These are phyloP conservation scores for Rhododendron ferrugineum DNA, from an alignment of 148 eudicot species.

Conservation along the genomic window DNA sequence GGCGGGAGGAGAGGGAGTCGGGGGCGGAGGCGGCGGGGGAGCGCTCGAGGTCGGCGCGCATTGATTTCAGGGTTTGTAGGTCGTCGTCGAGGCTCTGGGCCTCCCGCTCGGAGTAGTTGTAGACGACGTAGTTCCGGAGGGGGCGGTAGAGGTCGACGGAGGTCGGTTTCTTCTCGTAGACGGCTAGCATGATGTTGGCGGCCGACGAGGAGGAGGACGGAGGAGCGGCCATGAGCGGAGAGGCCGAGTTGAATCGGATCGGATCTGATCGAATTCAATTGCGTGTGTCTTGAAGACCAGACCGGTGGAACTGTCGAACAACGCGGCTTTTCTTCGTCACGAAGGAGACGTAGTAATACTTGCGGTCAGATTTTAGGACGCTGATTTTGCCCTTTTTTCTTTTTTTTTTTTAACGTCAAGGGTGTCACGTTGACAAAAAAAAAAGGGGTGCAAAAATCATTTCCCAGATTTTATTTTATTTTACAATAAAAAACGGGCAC, in stretches of 20 bases:
- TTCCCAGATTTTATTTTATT: too few relatives aligned
- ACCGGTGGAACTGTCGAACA: not conserved
- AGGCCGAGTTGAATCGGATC: not conserved
- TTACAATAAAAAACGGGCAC: too few relatives aligned
- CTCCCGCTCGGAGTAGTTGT: conserved; percentile 80
- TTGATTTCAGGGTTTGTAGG: conserved; percentile 71
- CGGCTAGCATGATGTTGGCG: conserved; percentile 66
- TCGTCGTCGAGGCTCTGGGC: conserved; percentile 90
- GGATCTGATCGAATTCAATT: not conserved
- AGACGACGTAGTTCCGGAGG: conserved; percentile 71
- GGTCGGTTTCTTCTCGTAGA: conserved; percentile 75
- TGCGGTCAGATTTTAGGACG: too few relatives aligned
- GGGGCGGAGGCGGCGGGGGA: conserved; percentile 11
- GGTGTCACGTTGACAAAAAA: too few relatives aligned
- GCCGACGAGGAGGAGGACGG: conserved; percentile 44
- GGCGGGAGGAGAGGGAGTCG: conserved; percentile 53
- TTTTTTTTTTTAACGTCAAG: too few relatives aligned
- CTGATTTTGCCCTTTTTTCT: too few relatives aligned
- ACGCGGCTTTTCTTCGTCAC: not conserved
- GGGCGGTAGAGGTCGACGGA: conserved; percentile 80
- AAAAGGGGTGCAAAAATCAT: too few relatives aligned
- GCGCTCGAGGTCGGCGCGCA: conserved; percentile 58
- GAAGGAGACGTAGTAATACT: too few relatives aligned
- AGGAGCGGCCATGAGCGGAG: conserved; percentile 43
- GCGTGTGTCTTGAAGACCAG: not conserved